Conservation (phyloP, 176 grass and related monocot genomes). For the Echinochloa phyllopogon region DNA sequence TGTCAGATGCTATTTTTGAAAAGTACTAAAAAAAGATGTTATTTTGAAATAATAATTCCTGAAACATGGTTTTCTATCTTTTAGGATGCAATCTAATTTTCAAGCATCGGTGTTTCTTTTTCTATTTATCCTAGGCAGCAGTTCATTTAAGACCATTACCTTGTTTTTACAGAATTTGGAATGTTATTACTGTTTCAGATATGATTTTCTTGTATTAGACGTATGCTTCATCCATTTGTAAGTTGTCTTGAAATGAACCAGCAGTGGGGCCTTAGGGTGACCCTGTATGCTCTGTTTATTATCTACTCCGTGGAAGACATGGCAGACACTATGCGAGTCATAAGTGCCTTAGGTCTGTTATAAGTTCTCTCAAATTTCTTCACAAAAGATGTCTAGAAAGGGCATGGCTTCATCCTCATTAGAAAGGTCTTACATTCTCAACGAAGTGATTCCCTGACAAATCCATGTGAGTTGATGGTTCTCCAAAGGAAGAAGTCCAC, state of each 20-base stretch:
- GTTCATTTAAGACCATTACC: background rate
- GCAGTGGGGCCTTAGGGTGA: background rate
- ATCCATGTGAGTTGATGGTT: no score
- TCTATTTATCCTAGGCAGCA: background rate
- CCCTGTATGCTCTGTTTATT: background rate
- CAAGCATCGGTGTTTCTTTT: background rate
- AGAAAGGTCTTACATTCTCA: no score
- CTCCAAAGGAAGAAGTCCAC: no score
- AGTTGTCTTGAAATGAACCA: background rate
- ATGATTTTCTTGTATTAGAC: background rate
- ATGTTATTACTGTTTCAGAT: background rate
- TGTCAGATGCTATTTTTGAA: background rate
- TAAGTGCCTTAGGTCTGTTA: background rate
- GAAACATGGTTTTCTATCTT: background rate
- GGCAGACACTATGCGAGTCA: background rate
- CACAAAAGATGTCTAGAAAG: background rate
- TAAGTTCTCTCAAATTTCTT: background rate
- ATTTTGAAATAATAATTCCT: background rate
- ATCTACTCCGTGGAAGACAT: background rate
- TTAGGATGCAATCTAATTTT: conserved; percentile 7
- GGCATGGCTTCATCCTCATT: background rate
- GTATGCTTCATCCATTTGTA: background rate
- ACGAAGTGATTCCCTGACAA: no score
- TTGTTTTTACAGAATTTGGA: background rate
- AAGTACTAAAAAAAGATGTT: background rate